Evolutionary conservation across 768 basidiomycete genomes (phyloP).

Genomic region (Suillus clintonianus): DNA sequence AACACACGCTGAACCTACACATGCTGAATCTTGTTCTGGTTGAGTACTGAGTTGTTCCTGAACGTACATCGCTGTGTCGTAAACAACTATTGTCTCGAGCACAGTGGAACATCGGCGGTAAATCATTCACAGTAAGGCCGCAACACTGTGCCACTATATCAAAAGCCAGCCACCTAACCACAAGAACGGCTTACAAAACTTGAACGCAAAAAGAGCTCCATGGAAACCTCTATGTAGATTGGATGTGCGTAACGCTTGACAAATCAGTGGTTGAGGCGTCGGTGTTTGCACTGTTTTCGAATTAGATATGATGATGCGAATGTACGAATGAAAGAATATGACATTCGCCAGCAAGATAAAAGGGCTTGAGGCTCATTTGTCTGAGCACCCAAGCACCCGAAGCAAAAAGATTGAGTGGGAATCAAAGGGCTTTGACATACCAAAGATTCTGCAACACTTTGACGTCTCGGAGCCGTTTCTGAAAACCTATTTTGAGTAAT

Average conservation of each 20-base stretch:
- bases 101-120: background rate
- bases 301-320: conserved; percentile 1
- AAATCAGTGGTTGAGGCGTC: conserved; percentile 40
- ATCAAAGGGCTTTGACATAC: conserved; percentile 30
- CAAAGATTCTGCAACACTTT: conserved; percentile 50
- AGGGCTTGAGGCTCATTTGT: conserved; percentile 43
- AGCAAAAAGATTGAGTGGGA: no score
- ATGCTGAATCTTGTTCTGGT: conserved; percentile 38
- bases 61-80: conserved; percentile 49
- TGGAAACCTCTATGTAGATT: conserved; percentile 41
- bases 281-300: conserved; percentile 40
- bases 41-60: no score
- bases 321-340: no score
- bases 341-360: conserved; percentile 54
- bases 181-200: conserved; percentile 22
- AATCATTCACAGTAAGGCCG: conserved; percentile 37
- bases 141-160: conserved; percentile 33
- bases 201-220: no score
- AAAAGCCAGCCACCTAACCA: background rate
- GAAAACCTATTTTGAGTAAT: background rate
- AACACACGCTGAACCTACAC: no score
- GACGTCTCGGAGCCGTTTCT: conserved; percentile 53
- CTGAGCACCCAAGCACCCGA: no score
- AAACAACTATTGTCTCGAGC: background rate
- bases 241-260: conserved; percentile 34